Percentiles rank a stretch among this genome's conserved stretches.
Conservation (phyloP, 2,329 filamentous ascomycete genomes). For the Lasiodiplodia gonubiensis region DNA sequence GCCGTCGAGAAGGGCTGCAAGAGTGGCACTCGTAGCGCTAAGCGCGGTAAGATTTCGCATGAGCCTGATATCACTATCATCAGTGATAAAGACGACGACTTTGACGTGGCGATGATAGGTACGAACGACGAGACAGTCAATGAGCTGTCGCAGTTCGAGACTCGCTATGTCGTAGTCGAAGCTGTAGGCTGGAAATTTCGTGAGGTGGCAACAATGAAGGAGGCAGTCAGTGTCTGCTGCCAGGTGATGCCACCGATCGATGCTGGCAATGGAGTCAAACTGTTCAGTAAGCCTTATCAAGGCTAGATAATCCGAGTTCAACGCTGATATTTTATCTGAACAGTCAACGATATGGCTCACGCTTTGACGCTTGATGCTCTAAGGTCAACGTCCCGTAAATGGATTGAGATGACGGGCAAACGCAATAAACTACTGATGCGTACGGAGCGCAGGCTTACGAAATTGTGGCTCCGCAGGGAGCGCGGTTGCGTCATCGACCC, state of each 20-base stretch:
- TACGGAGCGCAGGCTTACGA: not conserved
- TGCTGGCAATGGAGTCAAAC: conserved; percentile 29
- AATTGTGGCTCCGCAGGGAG: not conserved
- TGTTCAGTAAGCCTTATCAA: conserved; percentile 26
- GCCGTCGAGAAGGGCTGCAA: not conserved
- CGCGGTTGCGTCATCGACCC: not conserved
- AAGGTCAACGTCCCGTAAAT: not conserved
- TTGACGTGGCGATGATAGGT: not conserved
- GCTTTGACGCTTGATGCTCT: not conserved
- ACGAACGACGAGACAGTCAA: not conserved
- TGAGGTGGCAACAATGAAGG: not conserved
- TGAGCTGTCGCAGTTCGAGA: not conserved
- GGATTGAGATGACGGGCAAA: not conserved
- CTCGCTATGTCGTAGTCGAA: conserved; percentile 22
- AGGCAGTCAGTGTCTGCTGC: conserved; percentile 2
- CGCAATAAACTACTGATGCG: not conserved
- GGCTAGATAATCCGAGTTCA: not conserved
- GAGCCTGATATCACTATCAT: not conserved
- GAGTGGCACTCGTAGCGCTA: not conserved
- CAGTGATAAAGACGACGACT: not conserved
- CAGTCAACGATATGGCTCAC: conserved; percentile 22
- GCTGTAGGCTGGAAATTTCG: conserved; percentile 16
- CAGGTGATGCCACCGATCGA: conserved; percentile 26
- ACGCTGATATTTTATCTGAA: not conserved
- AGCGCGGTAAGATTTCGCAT: not conserved